A percentile compares a stretch with the other conserved stretches of the same genome.
Conservation (phyloP, 495 filamentous ascomycete species). For the Neurospora intermedia region DNA sequence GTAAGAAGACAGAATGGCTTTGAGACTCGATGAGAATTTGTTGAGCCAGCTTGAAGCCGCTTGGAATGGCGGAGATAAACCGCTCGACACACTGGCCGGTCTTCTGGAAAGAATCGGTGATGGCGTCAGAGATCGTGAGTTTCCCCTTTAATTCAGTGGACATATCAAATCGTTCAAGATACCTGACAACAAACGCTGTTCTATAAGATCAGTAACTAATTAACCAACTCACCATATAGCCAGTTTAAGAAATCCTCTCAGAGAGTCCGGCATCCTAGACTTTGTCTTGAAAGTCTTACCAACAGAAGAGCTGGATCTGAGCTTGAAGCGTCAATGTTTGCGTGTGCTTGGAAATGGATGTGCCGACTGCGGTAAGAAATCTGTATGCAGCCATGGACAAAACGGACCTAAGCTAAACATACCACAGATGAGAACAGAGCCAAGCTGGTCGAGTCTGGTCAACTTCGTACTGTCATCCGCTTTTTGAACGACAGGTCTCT, state of each 20-base stretch:
- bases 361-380: conserved; percentile 58
- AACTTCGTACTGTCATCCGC: conserved; percentile 45
- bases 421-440: conserved; percentile 59
- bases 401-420: conserved; percentile 1
- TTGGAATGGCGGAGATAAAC: neutral
- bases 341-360: conserved; percentile 71
- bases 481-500: conserved; percentile 40
- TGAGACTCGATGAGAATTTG: neutral
- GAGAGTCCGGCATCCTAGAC: conserved; percentile 55
- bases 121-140: conserved; percentile 57
- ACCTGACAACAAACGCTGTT: accelerated
- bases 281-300: conserved; percentile 52
- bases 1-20: neutral
- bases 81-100: neutral
- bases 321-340: conserved; percentile 43
- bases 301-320: conserved; percentile 18
- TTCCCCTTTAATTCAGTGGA: neutral
- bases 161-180: neutral
- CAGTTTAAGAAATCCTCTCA: conserved; percentile 32
- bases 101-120: conserved; percentile 31
- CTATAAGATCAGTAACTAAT: neutral
- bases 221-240: neutral
- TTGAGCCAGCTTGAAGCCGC: neutral
- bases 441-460: conserved; percentile 49
- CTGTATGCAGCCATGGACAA: neutral